Evolutionary conservation across 768 basidiomycete genomes (phyloP), one percentile per base, ranked within the genome.

Genomic region (Rhodosporidiobolus sp.): DNA sequence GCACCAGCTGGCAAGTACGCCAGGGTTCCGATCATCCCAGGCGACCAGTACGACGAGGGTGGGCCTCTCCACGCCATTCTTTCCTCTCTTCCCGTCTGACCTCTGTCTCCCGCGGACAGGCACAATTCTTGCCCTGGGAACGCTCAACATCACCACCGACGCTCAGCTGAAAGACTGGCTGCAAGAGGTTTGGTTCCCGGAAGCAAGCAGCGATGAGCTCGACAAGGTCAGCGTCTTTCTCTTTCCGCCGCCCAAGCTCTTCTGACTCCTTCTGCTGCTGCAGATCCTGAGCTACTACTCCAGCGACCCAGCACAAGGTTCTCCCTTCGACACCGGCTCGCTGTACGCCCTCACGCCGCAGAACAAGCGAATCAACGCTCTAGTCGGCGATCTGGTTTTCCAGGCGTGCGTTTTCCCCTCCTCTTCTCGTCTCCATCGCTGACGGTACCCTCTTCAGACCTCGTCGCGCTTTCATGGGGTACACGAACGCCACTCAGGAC

Each of bases 281-380:
- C 45, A 65, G 22, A 50, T 73, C 0, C 46, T 67, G 24, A 43
- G 57, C 35, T 48, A 58, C 19, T 80, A 80, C 58, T 76, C 79
- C 14, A 69, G 67, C 9, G 78, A 80, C 55, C 63, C 50, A 0
- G 28, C 67, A 17, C 59, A 69, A 28, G 79, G 79, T 8, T 67
- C 70, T 1, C 79, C 79, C 16, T 80, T 77, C 59, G 73, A 70
- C 55, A 78, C 79, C 5, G 76, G 76, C 14, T 45, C 61, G 22
- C n/a, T 65, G 2, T 35, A 71, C 61, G 54, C 34, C 19, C 49
- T 73, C 48, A 75, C 69, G 8, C 59, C 68, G 0, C 74, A 79
- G 43, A 75, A 34, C 61, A 79, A 79, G 56, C 61, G 78, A 11
- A 75, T 77, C 54, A 72, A 70, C 16, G 35, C 67, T 22, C 11